phyloP scores from a whole-genome alignment of 2,329 filamentous ascomycete genomes.

The Fusarium tanahbumbuense region DNA sequence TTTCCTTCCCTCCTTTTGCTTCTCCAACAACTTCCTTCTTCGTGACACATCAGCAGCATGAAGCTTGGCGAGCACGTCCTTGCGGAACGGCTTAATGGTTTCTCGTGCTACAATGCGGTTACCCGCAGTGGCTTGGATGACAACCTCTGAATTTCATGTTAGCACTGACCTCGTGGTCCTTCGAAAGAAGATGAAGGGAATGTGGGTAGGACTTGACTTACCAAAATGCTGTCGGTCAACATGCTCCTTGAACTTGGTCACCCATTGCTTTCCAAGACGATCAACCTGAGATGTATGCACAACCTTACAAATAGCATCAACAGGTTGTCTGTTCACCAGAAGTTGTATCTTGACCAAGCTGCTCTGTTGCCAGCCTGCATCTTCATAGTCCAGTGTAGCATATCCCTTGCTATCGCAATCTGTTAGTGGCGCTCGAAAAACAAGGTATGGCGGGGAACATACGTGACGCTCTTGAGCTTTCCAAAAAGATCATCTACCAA shows the following conservation, averaged over 20 bases:
- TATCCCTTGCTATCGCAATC: conserved; percentile 78
- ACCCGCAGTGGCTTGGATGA: conserved; percentile 92
- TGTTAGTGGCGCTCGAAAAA: not conserved
- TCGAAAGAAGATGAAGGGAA: not conserved
- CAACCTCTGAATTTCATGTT: conserved; percentile 69
- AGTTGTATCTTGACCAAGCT: conserved; percentile 90
- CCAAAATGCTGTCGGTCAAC: conserved; percentile 95
- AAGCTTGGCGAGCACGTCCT: conserved; percentile 92
- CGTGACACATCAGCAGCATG: conserved; percentile 90
- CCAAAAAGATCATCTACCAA: conserved; percentile 98
- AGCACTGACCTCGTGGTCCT: not conserved
- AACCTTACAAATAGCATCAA: conserved; percentile 93
- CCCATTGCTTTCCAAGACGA: conserved; percentile 86
- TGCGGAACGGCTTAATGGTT: conserved; percentile 95
- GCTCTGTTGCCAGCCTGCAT: conserved; percentile 85
- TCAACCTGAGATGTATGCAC: conserved; percentile 86
- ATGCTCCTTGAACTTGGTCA: conserved; percentile 95
- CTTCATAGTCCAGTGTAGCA: conserved; percentile 95
- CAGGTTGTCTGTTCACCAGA: conserved; percentile 90
- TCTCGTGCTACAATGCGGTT: conserved; percentile 88
- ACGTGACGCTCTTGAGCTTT: conserved; percentile 89
- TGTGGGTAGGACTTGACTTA: conserved; percentile 40
- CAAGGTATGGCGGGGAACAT: conserved; percentile 27
- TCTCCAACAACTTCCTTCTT: conserved; percentile 88
- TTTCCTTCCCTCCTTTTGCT: conserved; percentile 96